Evolutionary conservation across 2,329 filamentous ascomycete species (phyloP), one percentile per base, ranked within the genome.

Genomic region (Fusarium continuum): DNA sequence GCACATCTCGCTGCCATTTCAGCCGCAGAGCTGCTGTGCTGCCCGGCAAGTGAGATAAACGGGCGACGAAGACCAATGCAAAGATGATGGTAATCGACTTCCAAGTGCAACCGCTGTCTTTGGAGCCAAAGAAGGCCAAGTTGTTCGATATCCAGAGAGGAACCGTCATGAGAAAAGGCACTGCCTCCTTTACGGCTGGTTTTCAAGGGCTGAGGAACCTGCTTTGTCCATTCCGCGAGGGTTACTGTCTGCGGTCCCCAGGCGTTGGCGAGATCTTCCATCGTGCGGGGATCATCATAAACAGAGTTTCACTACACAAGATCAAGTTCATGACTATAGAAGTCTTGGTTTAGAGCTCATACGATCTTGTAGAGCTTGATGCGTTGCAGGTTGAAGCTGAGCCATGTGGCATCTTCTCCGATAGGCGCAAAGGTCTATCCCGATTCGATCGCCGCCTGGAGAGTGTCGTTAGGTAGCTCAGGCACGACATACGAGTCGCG

Each of bases 351-450:
- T 1, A 59, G 45, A 13, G 39, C 22, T 8, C 55, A 28, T 0
- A 22, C 38, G 1, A 17, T n/a, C 2, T 44, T 45, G 5, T 59
- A 59, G 0, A 59, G 6, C 3, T 39, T 59, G 14, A 28, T 29
- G 4, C 55, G 23, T 13, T 59, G 55, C 8, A 59, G 2, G 3
- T 36, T 59, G 5, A 59, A 35, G 1, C 54, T 59, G 0, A 59
- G 19, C 55, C 55, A 59, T 1, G 55, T 59, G 6, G 54, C 19
- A 3, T 52, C 39, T 2, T 23, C 38, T 2, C 54, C 55, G 0
- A 59, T 59, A 5, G 55, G 55, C 4, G 54, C 44, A 34, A 59
- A 59, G 1, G 54, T 28, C 7, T 54, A 59, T 0, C 55, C 55
- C 2, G 55, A 59, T 3, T 59, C 54, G 1, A 59, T 59, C 5